phyloP scores from a whole-genome alignment of 2,329 filamentous ascomycete genomes.

The Cladophialophora bantiana region DNA sequence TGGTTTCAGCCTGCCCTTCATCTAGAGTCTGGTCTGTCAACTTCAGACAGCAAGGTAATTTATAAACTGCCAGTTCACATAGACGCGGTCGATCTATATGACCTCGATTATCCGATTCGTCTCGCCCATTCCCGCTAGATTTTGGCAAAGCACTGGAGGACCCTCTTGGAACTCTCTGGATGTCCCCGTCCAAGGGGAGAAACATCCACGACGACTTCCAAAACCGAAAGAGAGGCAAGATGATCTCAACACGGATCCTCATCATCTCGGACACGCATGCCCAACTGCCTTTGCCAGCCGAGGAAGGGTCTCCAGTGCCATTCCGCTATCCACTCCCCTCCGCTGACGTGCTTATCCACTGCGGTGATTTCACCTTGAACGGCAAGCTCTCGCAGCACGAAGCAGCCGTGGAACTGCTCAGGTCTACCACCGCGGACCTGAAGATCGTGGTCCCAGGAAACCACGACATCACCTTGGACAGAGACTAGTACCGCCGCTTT shows the following conservation, averaged over 20 bases:
- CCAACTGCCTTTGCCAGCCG: slow-evolving; percentile 16
- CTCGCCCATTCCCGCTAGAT: not conserved
- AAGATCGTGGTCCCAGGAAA: slow-evolving; percentile 71
- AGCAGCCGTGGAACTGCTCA: slow-evolving; percentile 56
- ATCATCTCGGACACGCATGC: slow-evolving; percentile 40
- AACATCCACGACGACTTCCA: slow-evolving; percentile 1
- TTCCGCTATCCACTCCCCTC: slow-evolving; percentile 55
- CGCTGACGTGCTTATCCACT: slow-evolving; percentile 64
- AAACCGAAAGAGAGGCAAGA: not conserved
- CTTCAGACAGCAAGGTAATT: no score
- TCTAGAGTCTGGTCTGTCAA: no score
- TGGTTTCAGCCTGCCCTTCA: no score
- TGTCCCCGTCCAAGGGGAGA: not conserved
- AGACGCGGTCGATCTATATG: no score
- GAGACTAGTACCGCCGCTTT: slow-evolving; percentile 53
- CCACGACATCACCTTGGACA: slow-evolving; percentile 66
- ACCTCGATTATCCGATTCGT: not conserved
- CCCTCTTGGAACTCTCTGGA: not conserved
- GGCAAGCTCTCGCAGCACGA: slow-evolving; percentile 58
- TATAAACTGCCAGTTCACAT: no score
- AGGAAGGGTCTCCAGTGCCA: slow-evolving; percentile 7
- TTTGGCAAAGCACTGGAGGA: not conserved
- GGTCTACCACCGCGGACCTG: slow-evolving; percentile 58
- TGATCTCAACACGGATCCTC: slow-evolving; percentile 36
- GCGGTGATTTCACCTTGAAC: slow-evolving; percentile 64